A percentile compares a stretch with the other conserved stretches of the same genome.
Conservation (phyloP, 2,329 filamentous ascomycete species). For the Colletotrichum tanaceti region DNA sequence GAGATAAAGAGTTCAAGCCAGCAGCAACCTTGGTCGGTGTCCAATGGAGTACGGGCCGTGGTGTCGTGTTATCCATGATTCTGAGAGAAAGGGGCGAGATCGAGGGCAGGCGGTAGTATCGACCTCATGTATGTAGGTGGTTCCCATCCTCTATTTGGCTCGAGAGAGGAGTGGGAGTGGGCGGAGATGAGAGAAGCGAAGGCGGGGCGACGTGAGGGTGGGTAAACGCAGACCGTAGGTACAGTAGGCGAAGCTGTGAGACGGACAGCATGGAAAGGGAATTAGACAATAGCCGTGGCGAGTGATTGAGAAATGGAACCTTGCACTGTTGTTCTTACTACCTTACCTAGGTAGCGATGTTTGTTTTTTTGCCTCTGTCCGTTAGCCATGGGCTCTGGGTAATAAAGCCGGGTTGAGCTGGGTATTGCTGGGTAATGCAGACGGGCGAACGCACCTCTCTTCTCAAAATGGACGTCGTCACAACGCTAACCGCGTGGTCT, state of each 20-base stretch:
- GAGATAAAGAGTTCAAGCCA: background rate
- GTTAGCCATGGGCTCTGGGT: background rate
- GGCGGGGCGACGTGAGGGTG: conserved; percentile 12
- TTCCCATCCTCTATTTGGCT: no score
- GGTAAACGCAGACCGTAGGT: background rate
- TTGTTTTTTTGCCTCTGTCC: conserved; percentile 14
- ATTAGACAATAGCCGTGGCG: conserved; percentile 7
- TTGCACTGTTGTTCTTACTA: conserved; percentile 15
- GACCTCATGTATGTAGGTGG: no score
- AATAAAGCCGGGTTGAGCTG: background rate
- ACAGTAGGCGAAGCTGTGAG: background rate
- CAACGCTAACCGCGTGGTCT: conserved; percentile 32
- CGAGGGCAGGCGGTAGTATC: no score
- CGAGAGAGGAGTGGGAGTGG: background rate
- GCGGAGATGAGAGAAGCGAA: conserved; percentile 13
- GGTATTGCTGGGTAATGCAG: conserved; percentile 2
- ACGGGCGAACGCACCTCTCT: conserved; percentile 17
- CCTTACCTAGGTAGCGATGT: no score
- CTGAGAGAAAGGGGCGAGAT: background rate
- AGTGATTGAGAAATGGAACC: background rate
- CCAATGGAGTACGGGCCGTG: conserved; percentile 8
- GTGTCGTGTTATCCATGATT: background rate
- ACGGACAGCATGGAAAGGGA: background rate
- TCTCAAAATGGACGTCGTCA: conserved; percentile 38
- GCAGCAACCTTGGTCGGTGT: background rate